Conservation (phyloP, 23 red algal genomes). For the Agarophyton chilense region DNA sequence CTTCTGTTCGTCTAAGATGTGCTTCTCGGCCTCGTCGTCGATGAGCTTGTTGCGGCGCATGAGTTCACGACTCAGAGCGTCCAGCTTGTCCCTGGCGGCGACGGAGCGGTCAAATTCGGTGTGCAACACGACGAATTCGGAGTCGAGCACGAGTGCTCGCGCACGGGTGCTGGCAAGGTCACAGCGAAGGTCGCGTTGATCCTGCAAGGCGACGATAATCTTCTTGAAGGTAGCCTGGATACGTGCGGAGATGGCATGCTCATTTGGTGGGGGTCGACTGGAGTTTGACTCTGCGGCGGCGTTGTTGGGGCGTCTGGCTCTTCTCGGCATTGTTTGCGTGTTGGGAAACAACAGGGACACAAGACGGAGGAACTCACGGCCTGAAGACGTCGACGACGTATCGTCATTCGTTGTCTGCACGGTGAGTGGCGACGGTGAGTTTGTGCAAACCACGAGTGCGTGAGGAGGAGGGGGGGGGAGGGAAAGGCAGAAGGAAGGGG, state of each 20-base stretch:
- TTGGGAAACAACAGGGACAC: neutral
- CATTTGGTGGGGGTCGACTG: constrained; percentile 9
- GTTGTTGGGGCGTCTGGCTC: constrained; percentile 34
- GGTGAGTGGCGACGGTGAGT: no score
- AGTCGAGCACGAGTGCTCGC: constrained; percentile 47
- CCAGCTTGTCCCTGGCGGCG: constrained; percentile 44
- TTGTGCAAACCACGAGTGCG: no score
- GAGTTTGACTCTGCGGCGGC: constrained; percentile 15
- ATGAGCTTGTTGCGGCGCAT: constrained; percentile 41
- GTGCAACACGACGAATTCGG: constrained; percentile 50
- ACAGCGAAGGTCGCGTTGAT: constrained; percentile 60
- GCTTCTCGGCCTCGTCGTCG: constrained; percentile 34
- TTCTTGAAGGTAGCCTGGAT: constrained; percentile 63
- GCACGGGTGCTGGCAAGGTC: constrained; percentile 47
- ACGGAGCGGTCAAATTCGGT: constrained; percentile 39
- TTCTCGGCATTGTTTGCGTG: constrained; percentile 34
- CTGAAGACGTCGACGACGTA: neutral
- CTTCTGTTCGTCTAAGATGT: constrained; percentile 27
- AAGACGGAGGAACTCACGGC: neutral
- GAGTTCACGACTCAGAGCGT: constrained; percentile 32
- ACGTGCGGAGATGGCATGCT: constrained; percentile 37
- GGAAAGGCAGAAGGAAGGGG: neutral
- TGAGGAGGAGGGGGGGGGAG: neutral
- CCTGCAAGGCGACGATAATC: constrained; percentile 54
- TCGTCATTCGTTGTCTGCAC: constrained; percentile 25